phyloP scores from a whole-genome alignment of 176 grass and related monocot species.

The Alopecurus myosuroides region DNA sequence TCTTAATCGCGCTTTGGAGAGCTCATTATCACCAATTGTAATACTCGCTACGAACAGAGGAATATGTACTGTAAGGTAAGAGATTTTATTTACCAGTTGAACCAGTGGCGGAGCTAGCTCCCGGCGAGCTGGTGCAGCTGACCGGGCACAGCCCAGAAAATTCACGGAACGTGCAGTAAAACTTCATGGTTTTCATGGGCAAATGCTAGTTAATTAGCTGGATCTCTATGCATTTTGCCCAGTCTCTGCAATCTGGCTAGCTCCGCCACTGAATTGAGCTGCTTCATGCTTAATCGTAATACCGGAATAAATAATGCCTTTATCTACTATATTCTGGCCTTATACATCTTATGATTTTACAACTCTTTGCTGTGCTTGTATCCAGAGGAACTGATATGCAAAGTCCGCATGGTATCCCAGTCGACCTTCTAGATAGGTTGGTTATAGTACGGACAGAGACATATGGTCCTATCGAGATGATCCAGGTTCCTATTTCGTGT shows the following conservation, averaged over 20 bases:
- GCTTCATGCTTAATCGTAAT: background rate
- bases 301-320: background rate
- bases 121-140: too few species aligned
- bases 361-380: constrained; percentile 20
- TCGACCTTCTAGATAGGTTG: constrained; percentile 90
- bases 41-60: constrained; percentile 91
- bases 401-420: constrained; percentile 91
- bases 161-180: too few species aligned
- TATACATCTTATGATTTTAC: constrained; percentile 23
- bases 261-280: too few species aligned
- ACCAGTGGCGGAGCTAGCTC: too few species aligned
- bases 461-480: constrained; percentile 89
- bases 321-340: background rate
- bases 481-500: constrained; percentile 54
- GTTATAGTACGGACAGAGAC: constrained; percentile 92
- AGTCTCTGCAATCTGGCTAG: too few species aligned
- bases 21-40: constrained; percentile 81
- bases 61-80: constrained; percentile 92
- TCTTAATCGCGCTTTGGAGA: constrained; percentile 94
- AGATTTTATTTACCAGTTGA: background rate
- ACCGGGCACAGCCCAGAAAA: too few species aligned
- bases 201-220: too few species aligned
- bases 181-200: too few species aligned
- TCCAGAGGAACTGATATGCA: constrained; percentile 94
- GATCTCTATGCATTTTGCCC: too few species aligned